Conservation (phyloP, 331 rosid species). For the Pyrus hybrid region DNA sequence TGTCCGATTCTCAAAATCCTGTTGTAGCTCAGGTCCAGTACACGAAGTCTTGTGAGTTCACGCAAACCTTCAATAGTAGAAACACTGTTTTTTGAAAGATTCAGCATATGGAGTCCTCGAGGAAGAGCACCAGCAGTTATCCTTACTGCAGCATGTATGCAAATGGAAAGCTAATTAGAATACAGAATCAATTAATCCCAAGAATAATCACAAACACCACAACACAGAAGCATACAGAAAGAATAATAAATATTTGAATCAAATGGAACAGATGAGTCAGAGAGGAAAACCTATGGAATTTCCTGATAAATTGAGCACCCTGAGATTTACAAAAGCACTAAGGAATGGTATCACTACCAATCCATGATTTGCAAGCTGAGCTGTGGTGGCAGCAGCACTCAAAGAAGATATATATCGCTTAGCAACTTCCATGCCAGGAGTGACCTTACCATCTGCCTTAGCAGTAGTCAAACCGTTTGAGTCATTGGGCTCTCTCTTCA, state of each 20-base stretch:
- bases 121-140: constrained; percentile 90
- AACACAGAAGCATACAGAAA: not conserved
- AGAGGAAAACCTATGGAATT: constrained; percentile 64
- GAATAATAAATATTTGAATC: not conserved
- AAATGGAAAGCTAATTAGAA: constrained; percentile 1
- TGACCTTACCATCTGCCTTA: constrained; percentile 37
- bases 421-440: constrained; percentile 81
- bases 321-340: constrained; percentile 73
- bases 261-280: not conserved
- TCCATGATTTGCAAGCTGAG: constrained; percentile 82
- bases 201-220: not conserved
- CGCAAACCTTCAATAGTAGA: constrained; percentile 79
- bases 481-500: constrained; percentile 25
- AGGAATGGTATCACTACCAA: constrained; percentile 78
- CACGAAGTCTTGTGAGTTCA: constrained; percentile 85
- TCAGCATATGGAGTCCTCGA: constrained; percentile 79
- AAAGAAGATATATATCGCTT: constrained; percentile 79
- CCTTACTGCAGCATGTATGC: constrained; percentile 48
- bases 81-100: constrained; percentile 77
- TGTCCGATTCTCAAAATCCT: constrained; percentile 80
- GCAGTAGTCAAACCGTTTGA: constrained; percentile 20
- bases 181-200: not conserved
- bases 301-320: constrained; percentile 81
- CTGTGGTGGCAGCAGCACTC: constrained; percentile 56
- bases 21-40: constrained; percentile 82